Base-by-base conservation (phyloP, 1,139 yeast species). In the Blastobotrys ciferrii region DNA sequence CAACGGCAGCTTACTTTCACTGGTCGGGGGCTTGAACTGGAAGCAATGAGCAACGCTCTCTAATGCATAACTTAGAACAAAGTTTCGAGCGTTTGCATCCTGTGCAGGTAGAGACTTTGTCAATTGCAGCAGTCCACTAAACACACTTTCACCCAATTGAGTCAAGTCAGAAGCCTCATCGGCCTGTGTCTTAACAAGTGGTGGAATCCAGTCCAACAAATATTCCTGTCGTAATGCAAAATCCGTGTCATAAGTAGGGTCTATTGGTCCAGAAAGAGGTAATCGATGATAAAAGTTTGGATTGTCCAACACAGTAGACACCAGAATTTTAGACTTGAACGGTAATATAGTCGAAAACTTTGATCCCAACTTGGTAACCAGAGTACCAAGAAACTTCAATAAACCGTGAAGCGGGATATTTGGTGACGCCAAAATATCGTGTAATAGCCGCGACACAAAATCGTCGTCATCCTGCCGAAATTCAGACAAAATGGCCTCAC, bases 161-260 rank as follows among this genome's bases (percentile, higher is more conserved):
- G 18, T 6, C 28, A 36, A 7, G 7, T 36, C 40, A 6, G 25
- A 9, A 5, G 40, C 17, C 13, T 13, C 40, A 5, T 6, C 5
- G 17, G 40, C 12, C 11, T 18, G 40, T 18, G 46, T 14, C 2
- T 42, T n/a, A 15, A 50, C 5, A 14, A 46, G 32, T 3, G 42
- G 25, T 9, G 23, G 14, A 3, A 38, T 32, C 53, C 53, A 50
- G 11, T 33, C 41, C 19, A 50, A 31, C 37, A 47, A 20, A 31
- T 47, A 45, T 13, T 17, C 30, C 9, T 30, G 23, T 11, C 32
- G 40, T 7, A 33, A 14, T 2, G 19, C n/a, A 19, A 30, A 49
- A 17, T 23, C 38, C 2, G 15, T n/a, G 30, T 49, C 52, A 32
- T 47, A 50, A 2, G 19, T 15, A 2, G 14, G 12, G 15, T 32